Conservation (phyloP, 176 grass and related monocot species). For the Oropetium thomaeum region DNA sequence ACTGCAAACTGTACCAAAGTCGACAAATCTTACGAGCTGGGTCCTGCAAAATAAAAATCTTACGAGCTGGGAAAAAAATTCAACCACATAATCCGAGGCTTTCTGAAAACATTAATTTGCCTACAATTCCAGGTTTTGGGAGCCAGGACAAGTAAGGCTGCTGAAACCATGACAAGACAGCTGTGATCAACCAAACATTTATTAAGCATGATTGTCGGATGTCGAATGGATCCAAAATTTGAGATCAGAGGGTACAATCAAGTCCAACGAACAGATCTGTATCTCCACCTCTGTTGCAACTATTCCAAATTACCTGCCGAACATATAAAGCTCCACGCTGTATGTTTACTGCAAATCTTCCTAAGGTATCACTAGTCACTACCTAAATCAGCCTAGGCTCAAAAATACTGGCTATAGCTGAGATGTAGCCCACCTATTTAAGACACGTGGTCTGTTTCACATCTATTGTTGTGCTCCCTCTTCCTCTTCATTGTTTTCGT, state of each 20-base stretch:
- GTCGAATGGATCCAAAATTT: neutral
- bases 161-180: too few relatives aligned
- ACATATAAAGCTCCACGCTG: neutral
- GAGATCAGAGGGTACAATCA: neutral
- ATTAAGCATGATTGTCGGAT: neutral
- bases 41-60: too few relatives aligned
- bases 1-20: too few relatives aligned
- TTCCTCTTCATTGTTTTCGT: conserved; percentile 58
- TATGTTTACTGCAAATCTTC: conserved; percentile 16
- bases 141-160: too few relatives aligned
- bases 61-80: too few relatives aligned
- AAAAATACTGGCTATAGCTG: conserved; percentile 30
- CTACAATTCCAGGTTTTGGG: too few relatives aligned
- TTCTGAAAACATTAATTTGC: too few relatives aligned
- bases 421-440: conserved; percentile 28
- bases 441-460: neutral
- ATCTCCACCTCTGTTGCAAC: conserved; percentile 33
- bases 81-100: too few relatives aligned
- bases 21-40: too few relatives aligned
- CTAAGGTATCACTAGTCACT: neutral
- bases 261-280: conserved; percentile 20
- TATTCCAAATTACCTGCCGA: conserved; percentile 13
- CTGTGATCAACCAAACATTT: conserved; percentile 3
- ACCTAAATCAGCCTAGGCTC: neutral
- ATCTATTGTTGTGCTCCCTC: conserved; percentile 40